Percentiles rank a stretch among this genome's conserved stretches.
phyloP scores from a whole-genome alignment of 176 grass and related monocot species.

The Oryza punctata region DNA sequence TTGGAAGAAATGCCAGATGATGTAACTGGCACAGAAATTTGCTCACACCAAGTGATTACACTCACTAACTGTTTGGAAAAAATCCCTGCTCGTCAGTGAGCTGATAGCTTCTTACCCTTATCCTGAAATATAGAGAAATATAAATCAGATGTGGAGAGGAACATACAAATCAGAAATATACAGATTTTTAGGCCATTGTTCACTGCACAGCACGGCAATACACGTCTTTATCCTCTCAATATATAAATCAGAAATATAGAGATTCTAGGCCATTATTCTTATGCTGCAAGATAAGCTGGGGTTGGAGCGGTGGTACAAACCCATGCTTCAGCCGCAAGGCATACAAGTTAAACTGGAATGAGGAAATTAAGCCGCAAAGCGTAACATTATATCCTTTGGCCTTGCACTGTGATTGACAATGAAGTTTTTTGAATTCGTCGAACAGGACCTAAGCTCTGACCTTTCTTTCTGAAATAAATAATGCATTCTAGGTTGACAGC shows the following conservation, averaged over 20 bases:
- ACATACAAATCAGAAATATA: too few species aligned
- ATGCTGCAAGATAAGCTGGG: not conserved
- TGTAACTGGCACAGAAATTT: not conserved
- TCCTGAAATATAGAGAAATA: too few species aligned
- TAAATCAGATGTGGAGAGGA: too few species aligned
- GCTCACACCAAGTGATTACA: not conserved
- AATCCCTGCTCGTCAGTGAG: too few species aligned
- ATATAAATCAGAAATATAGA: not conserved
- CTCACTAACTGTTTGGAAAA: too few species aligned
- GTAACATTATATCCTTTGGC: not conserved
- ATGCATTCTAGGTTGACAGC: not conserved
- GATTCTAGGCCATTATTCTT: not conserved
- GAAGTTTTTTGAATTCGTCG: not conserved
- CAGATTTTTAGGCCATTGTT: not conserved
- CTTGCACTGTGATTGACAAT: not conserved
- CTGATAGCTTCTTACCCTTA: too few species aligned
- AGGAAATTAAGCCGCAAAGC: constrained; percentile 11
- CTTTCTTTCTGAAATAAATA: constrained; percentile 8
- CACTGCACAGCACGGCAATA: not conserved
- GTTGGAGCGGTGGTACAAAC: not conserved
- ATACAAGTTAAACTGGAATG: not conserved
- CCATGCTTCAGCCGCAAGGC: not conserved
- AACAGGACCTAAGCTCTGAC: constrained; percentile 31
- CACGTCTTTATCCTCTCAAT: not conserved
- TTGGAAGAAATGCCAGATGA: not conserved